Percentiles rank a stretch among this genome's conserved stretches.
phyloP scores from a whole-genome alignment of 2,329 filamentous ascomycete species.

The Diaporthe nobilis region DNA sequence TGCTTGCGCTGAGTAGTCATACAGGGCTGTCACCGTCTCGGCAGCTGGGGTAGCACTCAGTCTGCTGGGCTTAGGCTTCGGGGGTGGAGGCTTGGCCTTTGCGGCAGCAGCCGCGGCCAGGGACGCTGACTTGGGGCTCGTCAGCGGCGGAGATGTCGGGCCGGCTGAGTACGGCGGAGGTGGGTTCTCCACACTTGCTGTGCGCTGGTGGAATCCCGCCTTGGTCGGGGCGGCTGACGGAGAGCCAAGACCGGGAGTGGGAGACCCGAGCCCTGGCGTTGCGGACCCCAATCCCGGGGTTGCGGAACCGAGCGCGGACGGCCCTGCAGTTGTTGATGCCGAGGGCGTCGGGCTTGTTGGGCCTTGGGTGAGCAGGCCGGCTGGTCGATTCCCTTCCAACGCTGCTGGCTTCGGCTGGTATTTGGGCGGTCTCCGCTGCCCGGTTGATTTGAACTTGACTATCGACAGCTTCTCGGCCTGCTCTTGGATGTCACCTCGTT shows the following conservation, averaged over 20 bases:
- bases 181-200: constrained; percentile 67
- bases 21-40: constrained; percentile 90
- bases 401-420: constrained; percentile 70
- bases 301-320: constrained; percentile 27
- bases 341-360: constrained; percentile 46
- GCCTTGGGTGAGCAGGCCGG: constrained; percentile 67
- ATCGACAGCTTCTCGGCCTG: constrained; percentile 87
- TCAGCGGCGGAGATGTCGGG: constrained; percentile 48
- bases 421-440: constrained; percentile 73
- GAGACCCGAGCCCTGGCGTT: constrained; percentile 25
- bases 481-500: constrained; percentile 90
- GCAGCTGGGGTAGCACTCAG: constrained; percentile 75
- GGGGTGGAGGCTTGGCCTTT: constrained; percentile 79
- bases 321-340: constrained; percentile 18
- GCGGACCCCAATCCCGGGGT: constrained; percentile 8
- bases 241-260: constrained; percentile 15
- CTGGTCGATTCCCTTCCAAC: constrained; percentile 57
- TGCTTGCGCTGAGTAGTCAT: constrained; percentile 96
- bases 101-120: constrained; percentile 65
- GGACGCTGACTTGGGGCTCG: constrained; percentile 47
- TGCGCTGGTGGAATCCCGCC: constrained; percentile 48
- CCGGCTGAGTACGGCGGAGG: constrained; percentile 80
- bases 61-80: constrained; percentile 83
- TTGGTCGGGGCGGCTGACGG: constrained; percentile 44
- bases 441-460: constrained; percentile 91